Evolutionary conservation across 2,329 filamentous ascomycete species (phyloP), one percentile per base, ranked within the genome.

Genomic region (Amesomyces nigricolor): DNA sequence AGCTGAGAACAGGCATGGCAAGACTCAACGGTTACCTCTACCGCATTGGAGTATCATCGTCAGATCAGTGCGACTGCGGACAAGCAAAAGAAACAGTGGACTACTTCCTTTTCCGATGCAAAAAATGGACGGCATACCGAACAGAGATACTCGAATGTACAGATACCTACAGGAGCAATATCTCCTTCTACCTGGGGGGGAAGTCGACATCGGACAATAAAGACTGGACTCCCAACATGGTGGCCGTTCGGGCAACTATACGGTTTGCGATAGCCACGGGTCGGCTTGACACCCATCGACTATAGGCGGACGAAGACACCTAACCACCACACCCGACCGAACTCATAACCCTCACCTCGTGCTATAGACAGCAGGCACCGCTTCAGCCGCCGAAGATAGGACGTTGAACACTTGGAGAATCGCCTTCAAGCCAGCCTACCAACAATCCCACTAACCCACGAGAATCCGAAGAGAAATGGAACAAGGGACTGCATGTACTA

Each of bases 31-130:
- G 26, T 6, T 51, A 51, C 43, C 54, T 61, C 11, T 44, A 48
- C 42, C 45, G 51, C 30, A 59, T 59, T 22, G 48, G 44, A 45
- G 59, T 43, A 13, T 37, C 19, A 39, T 19, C 38, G 37, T 53
- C 38, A 40, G 43, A 50, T 29, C 42, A 57, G 48, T 61, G 49
- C 43, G 52, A 47, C 17, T 59, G 52, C 37, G 57, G 57, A 26
- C 48, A 56, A 49, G 59, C 48, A 26, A 62, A 53, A 66, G 63
- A 67, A 51, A 67, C 58, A 35, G 61, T 63, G n/a, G 58, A 66
- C 44, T 59, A 66, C 61, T 65, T 67, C 32, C 61, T 67, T 54
- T 66, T 66, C 55, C 58, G 58, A 59, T 67, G 55, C 53, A 60
- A 26, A 53, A 63, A 63, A 53, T 68, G 59, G 67, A 65, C 61